Evolutionary conservation across 805 yeast species (phyloP).

Genomic region (Hanseniaspora nectarophila): DNA sequence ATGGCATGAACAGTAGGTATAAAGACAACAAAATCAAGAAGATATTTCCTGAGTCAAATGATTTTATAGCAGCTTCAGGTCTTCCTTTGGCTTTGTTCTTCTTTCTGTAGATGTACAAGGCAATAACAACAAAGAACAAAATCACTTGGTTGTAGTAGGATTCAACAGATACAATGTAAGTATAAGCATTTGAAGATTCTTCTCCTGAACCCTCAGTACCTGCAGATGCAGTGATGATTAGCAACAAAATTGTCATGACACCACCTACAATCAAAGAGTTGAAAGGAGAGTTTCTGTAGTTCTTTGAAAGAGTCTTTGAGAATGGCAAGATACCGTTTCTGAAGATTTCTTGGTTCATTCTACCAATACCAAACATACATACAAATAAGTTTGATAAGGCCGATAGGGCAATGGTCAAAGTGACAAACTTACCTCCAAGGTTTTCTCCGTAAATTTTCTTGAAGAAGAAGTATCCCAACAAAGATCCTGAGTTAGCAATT

Average conservation of each 20-base stretch:
- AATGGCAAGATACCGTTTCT: slow-evolving; percentile 53
- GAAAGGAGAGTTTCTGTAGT: slow-evolving; percentile 41
- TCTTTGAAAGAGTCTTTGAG: slow-evolving; percentile 40
- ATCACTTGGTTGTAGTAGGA: slow-evolving; percentile 40
- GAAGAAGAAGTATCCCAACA: slow-evolving; percentile 48
- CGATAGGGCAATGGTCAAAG: slow-evolving; percentile 48
- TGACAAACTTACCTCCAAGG: slow-evolving; percentile 43
- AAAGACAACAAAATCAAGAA: slow-evolving; percentile 36
- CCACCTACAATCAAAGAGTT: slow-evolving; percentile 34
- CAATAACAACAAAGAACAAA: slow-evolving; percentile 42
- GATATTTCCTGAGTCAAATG: slow-evolving; percentile 38
- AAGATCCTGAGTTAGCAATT: slow-evolving; percentile 42
- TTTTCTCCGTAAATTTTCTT: slow-evolving; percentile 42
- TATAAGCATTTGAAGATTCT: slow-evolving; percentile 25
- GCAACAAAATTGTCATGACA: slow-evolving; percentile 27
- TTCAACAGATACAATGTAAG: slow-evolving; percentile 36
- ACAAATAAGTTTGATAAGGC: slow-evolving; percentile 55
- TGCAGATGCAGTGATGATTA: slow-evolving; percentile 25
- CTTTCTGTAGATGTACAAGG: slow-evolving; percentile 42
- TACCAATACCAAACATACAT: slow-evolving; percentile 44
- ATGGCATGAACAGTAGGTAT: slow-evolving; percentile 41
- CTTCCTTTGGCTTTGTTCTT: slow-evolving; percentile 25
- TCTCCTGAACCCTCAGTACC: slow-evolving; percentile 23
- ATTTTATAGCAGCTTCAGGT: slow-evolving; percentile 39
- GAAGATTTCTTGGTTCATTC: slow-evolving; percentile 55